Evolutionary conservation across 1,139 yeast genomes (phyloP), one percentile per base, ranked within the genome.

Genomic region (Hyphopichia fennica): DNA sequence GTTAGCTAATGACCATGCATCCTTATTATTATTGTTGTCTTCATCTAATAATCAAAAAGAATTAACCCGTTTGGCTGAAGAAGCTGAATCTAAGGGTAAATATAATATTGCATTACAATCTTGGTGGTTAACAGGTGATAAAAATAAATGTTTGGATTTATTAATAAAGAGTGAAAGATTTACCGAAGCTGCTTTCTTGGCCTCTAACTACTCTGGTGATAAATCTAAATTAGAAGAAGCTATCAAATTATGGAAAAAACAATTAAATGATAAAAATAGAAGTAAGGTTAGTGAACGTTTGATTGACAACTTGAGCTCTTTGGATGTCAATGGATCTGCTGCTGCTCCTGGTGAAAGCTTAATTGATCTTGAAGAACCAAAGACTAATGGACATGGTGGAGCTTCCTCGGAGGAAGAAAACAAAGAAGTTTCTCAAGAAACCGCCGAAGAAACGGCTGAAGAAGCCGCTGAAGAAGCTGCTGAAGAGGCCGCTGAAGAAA

Each of bases 91-190:
- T 17, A 75, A 72, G 37, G 97, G 97, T 39, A 85, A 85, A 62
- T 88, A 83, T 65, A 93, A 93, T 61, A 75, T 93, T 48, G 96
- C 99, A 34, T 93, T 91, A 74, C 90, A 87, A 62, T 86, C 96
- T 18, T 82, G 84, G 65, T 93, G 98, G 98, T 73, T 82, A 43
- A 78, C 84, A 36, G 95, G 95, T 37, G 87, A 89, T 56, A 72
- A 81, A 36, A 67, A 71, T 19, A 74, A 75, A 38, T 86, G 95
- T 53, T 73, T 84, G 44, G 79, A 81, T 31, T 71, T 95, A 51
- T 76, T 93, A 54, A 72, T 78, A 43, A 75, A 79, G 58, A 79
- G 90, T 46, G 88, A 81, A 40, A 80, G 96, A 60, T 75, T 72
- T 47, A 75, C 96, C 3, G 99, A 93, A 64, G 97, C 97, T 23